Percentiles rank a stretch among this genome's conserved stretches.
Conservation (phyloP, 75 land plant species). For the Cryptomeria japonica region DNA sequence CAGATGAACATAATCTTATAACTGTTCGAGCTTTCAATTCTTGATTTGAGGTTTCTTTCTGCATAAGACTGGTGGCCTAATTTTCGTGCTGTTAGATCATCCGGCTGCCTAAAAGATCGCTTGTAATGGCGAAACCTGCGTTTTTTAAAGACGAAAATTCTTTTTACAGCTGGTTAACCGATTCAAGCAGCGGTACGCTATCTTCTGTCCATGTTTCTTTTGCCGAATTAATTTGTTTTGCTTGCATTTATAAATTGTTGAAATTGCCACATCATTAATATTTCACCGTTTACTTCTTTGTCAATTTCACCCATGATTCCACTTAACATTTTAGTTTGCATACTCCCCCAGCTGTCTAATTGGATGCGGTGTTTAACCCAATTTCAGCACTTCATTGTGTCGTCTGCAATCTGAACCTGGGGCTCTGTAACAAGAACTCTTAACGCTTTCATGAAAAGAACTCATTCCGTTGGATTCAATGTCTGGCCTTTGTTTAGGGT, state of each 20-base stretch:
- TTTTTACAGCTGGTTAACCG: slow-evolving; percentile 4
- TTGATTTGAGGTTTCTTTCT: not conserved
- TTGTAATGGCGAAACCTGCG: not conserved
- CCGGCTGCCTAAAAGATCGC: not conserved
- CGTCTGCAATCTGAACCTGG: not conserved
- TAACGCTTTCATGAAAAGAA: not conserved
- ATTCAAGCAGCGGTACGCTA: not conserved
- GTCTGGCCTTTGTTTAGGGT: not conserved
- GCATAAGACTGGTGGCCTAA: not conserved
- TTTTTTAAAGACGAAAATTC: slow-evolving; percentile 3
- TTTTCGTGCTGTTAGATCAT: not conserved
- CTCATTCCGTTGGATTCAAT: not conserved
- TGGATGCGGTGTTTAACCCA: not conserved
- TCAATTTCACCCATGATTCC: not conserved
- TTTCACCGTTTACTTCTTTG: not conserved
- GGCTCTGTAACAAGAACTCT: not conserved
- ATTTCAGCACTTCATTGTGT: not conserved
- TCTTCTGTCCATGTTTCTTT: not conserved
- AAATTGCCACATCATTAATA: too few relatives aligned
- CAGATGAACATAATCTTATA: not conserved
- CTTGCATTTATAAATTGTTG: not conserved
- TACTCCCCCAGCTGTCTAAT: not conserved
- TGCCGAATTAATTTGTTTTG: too few relatives aligned
- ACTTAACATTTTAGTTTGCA: not conserved
- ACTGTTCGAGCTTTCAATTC: not conserved